Conservation (phyloP, 1,284 basidiomycete genomes). For the Thecaphora frezii region DNA sequence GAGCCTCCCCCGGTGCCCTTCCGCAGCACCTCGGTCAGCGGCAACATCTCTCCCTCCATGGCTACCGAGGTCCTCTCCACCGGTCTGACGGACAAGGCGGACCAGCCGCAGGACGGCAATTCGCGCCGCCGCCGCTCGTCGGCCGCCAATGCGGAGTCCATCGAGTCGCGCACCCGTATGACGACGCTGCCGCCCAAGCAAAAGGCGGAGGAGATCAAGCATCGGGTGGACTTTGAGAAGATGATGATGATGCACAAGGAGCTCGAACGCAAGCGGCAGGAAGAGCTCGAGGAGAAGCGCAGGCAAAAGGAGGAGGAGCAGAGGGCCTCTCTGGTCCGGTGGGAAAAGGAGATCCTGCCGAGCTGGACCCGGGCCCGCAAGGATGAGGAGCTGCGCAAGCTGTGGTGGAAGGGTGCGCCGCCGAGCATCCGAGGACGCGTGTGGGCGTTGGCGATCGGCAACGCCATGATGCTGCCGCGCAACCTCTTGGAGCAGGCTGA, state of each 20-base stretch:
- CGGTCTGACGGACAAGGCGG: conserved; percentile 33
- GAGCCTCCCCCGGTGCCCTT: not conserved
- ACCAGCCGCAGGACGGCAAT: conserved; percentile 9
- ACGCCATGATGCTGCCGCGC: conserved; percentile 73
- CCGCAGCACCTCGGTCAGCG: not conserved
- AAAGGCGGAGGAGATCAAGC: conserved; percentile 76
- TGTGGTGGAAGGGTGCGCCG: conserved; percentile 94
- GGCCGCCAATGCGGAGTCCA: conserved; percentile 52
- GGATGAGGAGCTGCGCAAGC: conserved; percentile 68
- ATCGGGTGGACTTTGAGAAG: conserved; percentile 81
- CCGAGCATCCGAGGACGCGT: conserved; percentile 78
- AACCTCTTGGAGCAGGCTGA: conserved; percentile 34
- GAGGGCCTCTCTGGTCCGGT: conserved; percentile 70
- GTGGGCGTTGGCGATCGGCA: conserved; percentile 87
- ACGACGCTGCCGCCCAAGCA: conserved; percentile 80
- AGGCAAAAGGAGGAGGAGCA: conserved; percentile 55
- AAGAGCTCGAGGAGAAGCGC: conserved; percentile 33
- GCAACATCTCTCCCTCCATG: not conserved
- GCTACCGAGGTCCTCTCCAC: conserved; percentile 1
- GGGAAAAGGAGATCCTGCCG: conserved; percentile 78
- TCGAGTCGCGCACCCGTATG: conserved; percentile 67
- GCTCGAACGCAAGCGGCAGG: conserved; percentile 30
- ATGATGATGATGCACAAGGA: conserved; percentile 73
- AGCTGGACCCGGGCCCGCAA: conserved; percentile 77
- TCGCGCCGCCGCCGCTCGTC: conserved; percentile 29